Percentiles rank a stretch among this genome's conserved stretches.
These are phyloP conservation scores for Scleromitrula shiraiana DNA, from an alignment of 2,329 filamentous ascomycete species.

Conservation along the genomic window DNA sequence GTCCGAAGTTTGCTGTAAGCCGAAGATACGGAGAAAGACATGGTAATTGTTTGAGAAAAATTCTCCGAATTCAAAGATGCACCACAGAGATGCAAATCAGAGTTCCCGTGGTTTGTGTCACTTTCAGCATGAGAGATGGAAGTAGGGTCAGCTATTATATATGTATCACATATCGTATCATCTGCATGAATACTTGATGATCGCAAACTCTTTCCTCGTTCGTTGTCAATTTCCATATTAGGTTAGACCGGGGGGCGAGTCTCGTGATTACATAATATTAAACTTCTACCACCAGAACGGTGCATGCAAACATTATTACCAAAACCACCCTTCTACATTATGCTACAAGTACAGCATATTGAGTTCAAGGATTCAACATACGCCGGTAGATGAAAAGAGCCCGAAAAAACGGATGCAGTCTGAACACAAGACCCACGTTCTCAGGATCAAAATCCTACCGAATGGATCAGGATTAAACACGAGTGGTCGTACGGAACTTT, in stretches of 20 bases:
- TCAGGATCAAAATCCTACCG: neutral
- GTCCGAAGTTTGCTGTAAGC: constrained; percentile 20
- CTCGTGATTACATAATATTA: neutral
- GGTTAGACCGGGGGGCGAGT: neutral
- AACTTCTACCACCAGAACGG: too few relatives aligned
- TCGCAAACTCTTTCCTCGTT: constrained; percentile 1
- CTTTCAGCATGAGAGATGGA: too few relatives aligned
- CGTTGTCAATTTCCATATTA: neutral
- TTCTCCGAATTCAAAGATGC: neutral
- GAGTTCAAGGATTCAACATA: neutral
- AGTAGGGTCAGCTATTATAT: neutral
- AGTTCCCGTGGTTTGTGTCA: too few relatives aligned
- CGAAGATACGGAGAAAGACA: constrained; percentile 20
- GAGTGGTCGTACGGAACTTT: neutral
- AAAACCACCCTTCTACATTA: too few relatives aligned
- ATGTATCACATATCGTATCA: neutral
- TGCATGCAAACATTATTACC: too few relatives aligned
- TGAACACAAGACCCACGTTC: neutral
- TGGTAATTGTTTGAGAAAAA: neutral
- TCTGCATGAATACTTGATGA: neutral
- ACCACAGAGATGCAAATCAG: too few relatives aligned
- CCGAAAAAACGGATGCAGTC: neutral
- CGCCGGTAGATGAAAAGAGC: neutral
- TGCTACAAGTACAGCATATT: too few relatives aligned
- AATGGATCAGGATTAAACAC: neutral